Evolutionary conservation across 202 grass and related monocot species (phyloP).

Genomic region (Setaria viridis): DNA sequence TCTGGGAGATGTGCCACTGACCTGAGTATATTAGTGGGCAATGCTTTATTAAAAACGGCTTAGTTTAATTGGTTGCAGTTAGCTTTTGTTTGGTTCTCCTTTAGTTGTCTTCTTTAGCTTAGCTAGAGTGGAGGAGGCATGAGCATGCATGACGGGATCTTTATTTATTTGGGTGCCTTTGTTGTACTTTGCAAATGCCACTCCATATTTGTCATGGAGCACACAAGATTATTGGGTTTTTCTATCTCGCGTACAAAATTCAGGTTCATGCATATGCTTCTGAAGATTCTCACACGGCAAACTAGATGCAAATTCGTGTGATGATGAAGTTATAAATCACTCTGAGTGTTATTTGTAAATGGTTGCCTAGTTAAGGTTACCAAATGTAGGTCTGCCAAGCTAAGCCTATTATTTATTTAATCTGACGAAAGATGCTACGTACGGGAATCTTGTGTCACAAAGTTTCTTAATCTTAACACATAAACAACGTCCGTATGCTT

Average conservation of each 20-base stretch:
- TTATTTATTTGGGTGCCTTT: conserved; percentile 46
- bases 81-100: conserved; percentile 44
- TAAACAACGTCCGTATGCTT: conserved; percentile 30
- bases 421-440: conserved; percentile 29
- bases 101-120: conserved; percentile 37
- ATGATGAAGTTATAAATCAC: background rate
- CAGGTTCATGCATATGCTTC: background rate
- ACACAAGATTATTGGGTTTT: conserved; percentile 22
- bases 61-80: conserved; percentile 47
- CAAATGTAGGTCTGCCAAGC: background rate
- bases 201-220: conserved; percentile 53
- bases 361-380: conserved; percentile 21
- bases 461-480: conserved; percentile 33
- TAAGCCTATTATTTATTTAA: conserved; percentile 27
- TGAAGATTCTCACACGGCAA: conserved; percentile 13
- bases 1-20: conserved; percentile 51
- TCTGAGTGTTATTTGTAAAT: background rate
- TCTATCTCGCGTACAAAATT: conserved; percentile 4
- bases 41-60: conserved; percentile 38
- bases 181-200: conserved; percentile 61
- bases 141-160: conserved; percentile 51
- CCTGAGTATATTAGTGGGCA: conserved; percentile 43
- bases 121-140: conserved; percentile 46
- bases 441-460: conserved; percentile 38
- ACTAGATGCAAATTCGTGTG: background rate